Conservation (phyloP, 139 green algal species). For the Chlamydomonas sp. region DNA sequence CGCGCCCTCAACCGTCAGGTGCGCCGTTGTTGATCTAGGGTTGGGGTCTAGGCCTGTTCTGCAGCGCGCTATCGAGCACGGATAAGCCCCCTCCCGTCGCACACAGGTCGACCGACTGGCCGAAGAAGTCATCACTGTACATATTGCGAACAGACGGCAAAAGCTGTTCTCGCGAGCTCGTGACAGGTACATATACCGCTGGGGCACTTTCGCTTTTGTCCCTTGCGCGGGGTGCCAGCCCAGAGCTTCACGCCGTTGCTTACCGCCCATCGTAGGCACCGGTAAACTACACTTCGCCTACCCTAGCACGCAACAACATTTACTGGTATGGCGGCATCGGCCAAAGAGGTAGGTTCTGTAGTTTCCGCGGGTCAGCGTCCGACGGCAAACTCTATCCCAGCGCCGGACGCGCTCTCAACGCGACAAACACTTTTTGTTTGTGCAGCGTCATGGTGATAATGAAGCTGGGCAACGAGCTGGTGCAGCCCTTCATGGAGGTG, state of each 20-base stretch:
- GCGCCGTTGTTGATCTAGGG: too few relatives aligned
- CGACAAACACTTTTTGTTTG: not conserved
- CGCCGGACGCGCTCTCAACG: not conserved
- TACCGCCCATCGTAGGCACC: conserved; percentile 55
- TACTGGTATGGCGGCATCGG: conserved; percentile 93
- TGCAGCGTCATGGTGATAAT: conserved; percentile 95
- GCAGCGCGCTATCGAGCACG: too few relatives aligned
- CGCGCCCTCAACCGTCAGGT: conserved; percentile 23
- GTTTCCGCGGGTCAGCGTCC: not conserved
- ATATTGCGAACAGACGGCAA: conserved; percentile 94
- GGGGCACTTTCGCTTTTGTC: too few relatives aligned
- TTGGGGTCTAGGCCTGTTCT: too few relatives aligned
- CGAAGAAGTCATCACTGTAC: conserved; percentile 79
- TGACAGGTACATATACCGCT: conserved; percentile 70
- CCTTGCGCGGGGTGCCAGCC: not conserved
- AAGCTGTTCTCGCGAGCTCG: conserved; percentile 90
- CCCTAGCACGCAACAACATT: conserved; percentile 95
- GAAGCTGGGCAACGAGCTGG: conserved; percentile 92
- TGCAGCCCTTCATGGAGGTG: conserved; percentile 74
- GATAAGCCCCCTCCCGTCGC: not conserved
- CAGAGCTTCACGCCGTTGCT: not conserved
- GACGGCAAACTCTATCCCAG: not conserved
- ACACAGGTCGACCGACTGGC: conserved; percentile 38
- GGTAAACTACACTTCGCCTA: conserved; percentile 89
- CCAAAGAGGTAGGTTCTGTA: conserved; percentile 74